phyloP scores from a whole-genome alignment of 139 green algal species.

The Coccomyxa sp. region DNA sequence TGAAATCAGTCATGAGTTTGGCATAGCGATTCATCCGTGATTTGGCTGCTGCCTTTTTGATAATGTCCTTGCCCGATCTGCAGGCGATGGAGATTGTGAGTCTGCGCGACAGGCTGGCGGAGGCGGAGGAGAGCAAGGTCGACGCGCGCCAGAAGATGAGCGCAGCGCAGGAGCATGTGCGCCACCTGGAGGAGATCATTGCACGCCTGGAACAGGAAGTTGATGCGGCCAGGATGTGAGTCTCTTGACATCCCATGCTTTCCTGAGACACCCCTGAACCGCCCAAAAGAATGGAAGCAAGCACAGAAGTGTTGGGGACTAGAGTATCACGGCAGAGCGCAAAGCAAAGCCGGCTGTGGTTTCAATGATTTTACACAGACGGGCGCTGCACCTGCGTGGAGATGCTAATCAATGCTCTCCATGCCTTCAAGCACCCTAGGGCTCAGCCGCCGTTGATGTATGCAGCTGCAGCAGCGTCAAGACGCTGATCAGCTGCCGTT shows the following conservation, averaged over 20 bases:
- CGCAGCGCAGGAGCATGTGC: not conserved
- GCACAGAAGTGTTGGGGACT: not conserved
- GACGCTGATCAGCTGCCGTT: not conserved
- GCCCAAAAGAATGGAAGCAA: not conserved
- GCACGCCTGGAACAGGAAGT: slow-evolving; percentile 9
- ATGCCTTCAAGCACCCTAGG: too few relatives aligned
- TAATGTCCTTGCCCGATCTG: not conserved
- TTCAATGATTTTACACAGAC: too few relatives aligned
- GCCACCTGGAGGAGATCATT: slow-evolving; percentile 4
- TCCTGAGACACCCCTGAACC: not conserved
- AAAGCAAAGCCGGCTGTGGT: not conserved
- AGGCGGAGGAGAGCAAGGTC: slow-evolving; percentile 17
- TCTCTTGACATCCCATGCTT: not conserved
- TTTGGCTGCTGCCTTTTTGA: not conserved
- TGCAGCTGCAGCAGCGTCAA: not conserved
- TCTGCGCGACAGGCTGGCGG: slow-evolving; percentile 34
- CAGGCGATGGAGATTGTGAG: slow-evolving; percentile 23
- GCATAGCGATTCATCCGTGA: not conserved
- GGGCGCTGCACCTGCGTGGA: too few relatives aligned
- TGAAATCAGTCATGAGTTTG: not conserved
- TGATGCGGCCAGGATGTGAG: slow-evolving; percentile 2
- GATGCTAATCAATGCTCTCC: too few relatives aligned
- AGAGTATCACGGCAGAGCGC: not conserved
- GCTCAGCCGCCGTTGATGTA: too few relatives aligned
- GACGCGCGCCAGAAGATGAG: not conserved